These are phyloP conservation scores for Nymphaea colorata DNA, from an alignment of 164 flowering plant genomes.

Conservation along the genomic window DNA sequence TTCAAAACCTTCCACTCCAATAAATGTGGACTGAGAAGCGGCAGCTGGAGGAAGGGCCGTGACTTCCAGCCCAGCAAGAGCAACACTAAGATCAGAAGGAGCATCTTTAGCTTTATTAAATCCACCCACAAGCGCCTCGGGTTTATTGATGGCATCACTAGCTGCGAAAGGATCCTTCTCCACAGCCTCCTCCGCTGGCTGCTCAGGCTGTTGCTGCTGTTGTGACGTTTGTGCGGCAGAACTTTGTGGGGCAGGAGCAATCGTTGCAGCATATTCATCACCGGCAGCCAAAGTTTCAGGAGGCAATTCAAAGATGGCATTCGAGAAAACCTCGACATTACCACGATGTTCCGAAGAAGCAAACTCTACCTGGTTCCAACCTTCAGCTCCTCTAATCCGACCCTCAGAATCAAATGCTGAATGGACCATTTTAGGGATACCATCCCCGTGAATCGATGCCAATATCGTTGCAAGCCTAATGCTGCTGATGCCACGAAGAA, in stretches of 20 bases:
- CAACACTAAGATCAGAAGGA: slow-evolving; percentile 43
- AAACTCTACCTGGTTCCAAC: slow-evolving; percentile 46
- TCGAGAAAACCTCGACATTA: slow-evolving; percentile 48
- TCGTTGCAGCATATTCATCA: slow-evolving; percentile 55
- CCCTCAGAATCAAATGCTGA: slow-evolving; percentile 68
- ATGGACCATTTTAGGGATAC: slow-evolving; percentile 90
- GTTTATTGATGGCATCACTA: slow-evolving; percentile 67
- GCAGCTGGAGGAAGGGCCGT: slow-evolving; percentile 87
- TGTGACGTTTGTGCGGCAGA: slow-evolving; percentile 17
- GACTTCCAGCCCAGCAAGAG: slow-evolving; percentile 76
- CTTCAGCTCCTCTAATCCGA: slow-evolving; percentile 76
- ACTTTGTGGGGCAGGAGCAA: slow-evolving; percentile 21
- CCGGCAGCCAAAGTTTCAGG: slow-evolving; percentile 77
- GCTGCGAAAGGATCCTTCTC: slow-evolving; percentile 95
- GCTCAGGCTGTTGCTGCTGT: slow-evolving; percentile 29
- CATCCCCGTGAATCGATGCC: slow-evolving; percentile 79
- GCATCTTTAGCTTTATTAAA: slow-evolving; percentile 73
- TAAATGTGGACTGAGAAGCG: slow-evolving; percentile 70
- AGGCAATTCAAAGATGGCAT: slow-evolving; percentile 61
- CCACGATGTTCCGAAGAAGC: slow-evolving; percentile 47
- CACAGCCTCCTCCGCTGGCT: slow-evolving; percentile 8
- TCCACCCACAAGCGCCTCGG: slow-evolving; percentile 63
- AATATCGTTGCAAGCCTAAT: slow-evolving; percentile 79
- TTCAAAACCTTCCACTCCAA: slow-evolving; percentile 91
- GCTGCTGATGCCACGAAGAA: slow-evolving; percentile 67